These are phyloP conservation scores for Phytophthora pluvialis DNA, from an alignment of 352 stramenopile species.

Conservation along the genomic window DNA sequence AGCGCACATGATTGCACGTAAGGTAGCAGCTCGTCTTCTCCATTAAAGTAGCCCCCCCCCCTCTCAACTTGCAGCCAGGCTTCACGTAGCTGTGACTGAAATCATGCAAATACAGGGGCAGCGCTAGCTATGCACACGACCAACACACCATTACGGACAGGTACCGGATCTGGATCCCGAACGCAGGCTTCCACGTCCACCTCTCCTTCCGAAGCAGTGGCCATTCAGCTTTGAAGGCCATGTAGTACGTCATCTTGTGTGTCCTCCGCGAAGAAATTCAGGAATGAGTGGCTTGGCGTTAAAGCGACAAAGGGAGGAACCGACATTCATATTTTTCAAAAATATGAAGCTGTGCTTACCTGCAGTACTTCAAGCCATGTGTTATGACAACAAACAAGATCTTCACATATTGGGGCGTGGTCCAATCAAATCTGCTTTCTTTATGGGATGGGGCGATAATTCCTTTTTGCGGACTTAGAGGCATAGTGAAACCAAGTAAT, in stretches of 20 bases:
- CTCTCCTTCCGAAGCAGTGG: too few relatives aligned
- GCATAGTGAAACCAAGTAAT: conserved; percentile 7
- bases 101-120: too few relatives aligned
- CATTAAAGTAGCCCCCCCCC: conserved; percentile 10
- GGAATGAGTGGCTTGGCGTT: too few relatives aligned
- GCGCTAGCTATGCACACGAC: too few relatives aligned
- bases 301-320: neutral
- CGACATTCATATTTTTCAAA: neutral
- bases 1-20: conserved; percentile 1
- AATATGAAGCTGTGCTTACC: neutral
- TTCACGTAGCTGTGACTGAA: conserved; percentile 13
- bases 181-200: too few relatives aligned
- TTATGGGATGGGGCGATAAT: conserved; percentile 1
- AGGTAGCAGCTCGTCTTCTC: neutral
- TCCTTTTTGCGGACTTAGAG: neutral
- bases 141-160: too few relatives aligned
- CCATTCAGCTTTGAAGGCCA: too few relatives aligned
- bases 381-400: conserved; percentile 1
- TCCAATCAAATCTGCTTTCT: neutral
- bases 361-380: neutral
- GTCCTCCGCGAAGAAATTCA: too few relatives aligned
- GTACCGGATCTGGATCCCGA: too few relatives aligned
- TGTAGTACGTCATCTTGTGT: too few relatives aligned
- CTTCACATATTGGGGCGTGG: neutral
- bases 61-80: neutral